Conservation (phyloP, 2,329 filamentous ascomycete species). For the Bipolaris oryzae region DNA sequence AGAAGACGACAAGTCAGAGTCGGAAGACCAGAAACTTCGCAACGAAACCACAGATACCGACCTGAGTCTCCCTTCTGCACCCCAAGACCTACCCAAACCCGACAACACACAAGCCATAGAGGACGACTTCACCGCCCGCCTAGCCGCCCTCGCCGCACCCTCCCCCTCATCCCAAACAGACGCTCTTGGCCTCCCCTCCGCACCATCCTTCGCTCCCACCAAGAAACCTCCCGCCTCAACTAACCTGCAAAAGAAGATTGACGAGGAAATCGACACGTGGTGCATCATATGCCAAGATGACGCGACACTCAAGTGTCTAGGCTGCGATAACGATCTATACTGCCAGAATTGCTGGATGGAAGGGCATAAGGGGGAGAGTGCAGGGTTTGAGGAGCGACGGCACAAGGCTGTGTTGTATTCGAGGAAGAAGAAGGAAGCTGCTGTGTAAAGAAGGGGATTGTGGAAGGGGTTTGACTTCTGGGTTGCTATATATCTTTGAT, state of each 20-base stretch:
- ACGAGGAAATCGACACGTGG: slow-evolving; percentile 77
- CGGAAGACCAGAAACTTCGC: slow-evolving; percentile 11
- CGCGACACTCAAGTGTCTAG: slow-evolving; percentile 72
- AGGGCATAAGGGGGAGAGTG: slow-evolving; percentile 73
- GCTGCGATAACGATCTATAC: slow-evolving; percentile 74
- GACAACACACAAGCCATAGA: slow-evolving; percentile 46
- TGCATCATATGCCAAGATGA: slow-evolving; percentile 84
- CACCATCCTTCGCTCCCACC: slow-evolving; percentile 52
- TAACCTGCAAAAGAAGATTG: slow-evolving; percentile 56
- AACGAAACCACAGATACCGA: slow-evolving; percentile 16
- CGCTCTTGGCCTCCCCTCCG: slow-evolving; percentile 52
- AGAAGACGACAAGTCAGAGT: slow-evolving; percentile 20
- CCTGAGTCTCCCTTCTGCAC: slow-evolving; percentile 53
- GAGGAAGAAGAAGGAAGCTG: slow-evolving; percentile 27
- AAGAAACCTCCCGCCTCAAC: slow-evolving; percentile 44
- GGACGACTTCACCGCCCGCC: slow-evolving; percentile 53
- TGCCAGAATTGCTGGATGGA: slow-evolving; percentile 81
- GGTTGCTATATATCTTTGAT: too few relatives aligned
- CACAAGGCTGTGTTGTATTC: slow-evolving; percentile 70
- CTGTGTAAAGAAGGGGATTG: slow-evolving; percentile 7
- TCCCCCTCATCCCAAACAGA: slow-evolving; percentile 36
- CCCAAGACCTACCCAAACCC: slow-evolving; percentile 40
- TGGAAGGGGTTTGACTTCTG: neutral
- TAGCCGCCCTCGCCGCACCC: slow-evolving; percentile 53
- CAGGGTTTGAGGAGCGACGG: slow-evolving; percentile 71